phyloP scores from a whole-genome alignment of 75 land plant species.

The Sequoia sempervirens region DNA sequence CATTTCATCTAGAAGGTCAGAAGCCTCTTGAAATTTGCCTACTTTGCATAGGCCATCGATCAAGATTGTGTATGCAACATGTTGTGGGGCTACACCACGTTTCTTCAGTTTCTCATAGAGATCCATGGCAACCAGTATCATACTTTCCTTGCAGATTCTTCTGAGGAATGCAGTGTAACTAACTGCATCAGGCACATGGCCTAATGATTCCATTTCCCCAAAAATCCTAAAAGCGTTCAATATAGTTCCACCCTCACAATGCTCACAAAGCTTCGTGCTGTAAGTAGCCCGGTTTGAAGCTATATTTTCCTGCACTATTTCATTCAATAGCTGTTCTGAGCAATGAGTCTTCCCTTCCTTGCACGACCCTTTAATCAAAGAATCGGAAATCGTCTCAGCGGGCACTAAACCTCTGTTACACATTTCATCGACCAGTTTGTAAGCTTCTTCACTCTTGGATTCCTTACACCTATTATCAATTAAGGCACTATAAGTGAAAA shows the following conservation, averaged over 20 bases:
- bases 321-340: slow-evolving; percentile 37
- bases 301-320: slow-evolving; percentile 38
- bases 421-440: slow-evolving; percentile 33
- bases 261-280: slow-evolving; percentile 47
- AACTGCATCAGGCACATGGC: slow-evolving; percentile 27
- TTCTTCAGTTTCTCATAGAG: slow-evolving; percentile 38
- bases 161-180: slow-evolving; percentile 47
- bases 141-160: slow-evolving; percentile 35
- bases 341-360: slow-evolving; percentile 34
- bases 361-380: slow-evolving; percentile 41
- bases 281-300: slow-evolving; percentile 43
- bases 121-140: slow-evolving; percentile 27
- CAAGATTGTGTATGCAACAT: slow-evolving; percentile 33
- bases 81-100: slow-evolving; percentile 21
- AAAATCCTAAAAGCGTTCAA: slow-evolving; percentile 51
- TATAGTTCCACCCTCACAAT: slow-evolving; percentile 34
- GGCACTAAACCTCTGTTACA: slow-evolving; percentile 27
- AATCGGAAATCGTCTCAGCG: slow-evolving; percentile 42
- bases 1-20: slow-evolving; percentile 40
- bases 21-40: slow-evolving; percentile 38
- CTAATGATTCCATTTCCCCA: slow-evolving; percentile 45
- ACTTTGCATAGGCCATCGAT: slow-evolving; percentile 52
- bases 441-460: slow-evolving; percentile 33
- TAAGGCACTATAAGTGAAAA: slow-evolving; percentile 36
- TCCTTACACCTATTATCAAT: slow-evolving; percentile 43